Conservation (phyloP, 352 stramenopile species). For the Globisporangium mamillatum region DNA sequence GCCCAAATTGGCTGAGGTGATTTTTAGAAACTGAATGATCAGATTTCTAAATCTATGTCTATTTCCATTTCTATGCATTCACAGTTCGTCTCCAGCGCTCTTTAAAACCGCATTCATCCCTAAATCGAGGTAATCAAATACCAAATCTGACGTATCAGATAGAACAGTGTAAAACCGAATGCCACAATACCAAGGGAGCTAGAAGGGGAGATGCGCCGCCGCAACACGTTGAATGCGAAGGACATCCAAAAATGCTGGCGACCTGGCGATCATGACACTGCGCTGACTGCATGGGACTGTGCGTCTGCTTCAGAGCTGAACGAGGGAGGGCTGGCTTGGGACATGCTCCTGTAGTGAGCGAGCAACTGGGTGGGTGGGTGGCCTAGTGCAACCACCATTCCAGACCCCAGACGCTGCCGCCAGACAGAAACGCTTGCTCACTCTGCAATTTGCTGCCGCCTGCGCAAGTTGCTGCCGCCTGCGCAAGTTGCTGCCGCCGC, state of each 20-base stretch:
- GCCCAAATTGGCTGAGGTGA: not conserved
- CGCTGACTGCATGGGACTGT: not conserved
- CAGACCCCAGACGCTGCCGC: not conserved
- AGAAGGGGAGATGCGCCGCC: constrained; percentile 1
- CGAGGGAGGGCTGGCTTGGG: not conserved
- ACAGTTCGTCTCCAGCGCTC: not conserved
- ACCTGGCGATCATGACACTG: constrained; percentile 6
- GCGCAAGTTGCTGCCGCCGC: constrained; percentile 27
- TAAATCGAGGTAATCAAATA: not conserved
- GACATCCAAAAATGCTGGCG: not conserved
- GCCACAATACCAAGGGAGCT: not conserved
- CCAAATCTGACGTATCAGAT: too few relatives aligned
- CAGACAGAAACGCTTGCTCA: constrained; percentile 15
- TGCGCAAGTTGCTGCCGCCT: constrained; percentile 28
- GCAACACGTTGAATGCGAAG: constrained; percentile 6
- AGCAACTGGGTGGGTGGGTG: not conserved
- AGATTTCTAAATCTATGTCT: not conserved
- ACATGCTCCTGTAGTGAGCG: not conserved
- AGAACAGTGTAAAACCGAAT: not conserved
- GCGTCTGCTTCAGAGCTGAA: not conserved
- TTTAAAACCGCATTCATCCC: not conserved
- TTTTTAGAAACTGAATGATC: not conserved
- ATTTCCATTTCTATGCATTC: constrained; percentile 10
- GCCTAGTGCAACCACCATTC: not conserved
- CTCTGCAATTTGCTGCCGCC: constrained; percentile 31